Conservation (phyloP, 2,329 filamentous ascomycete genomes). For the Ophidiomyces ophidiicola region DNA sequence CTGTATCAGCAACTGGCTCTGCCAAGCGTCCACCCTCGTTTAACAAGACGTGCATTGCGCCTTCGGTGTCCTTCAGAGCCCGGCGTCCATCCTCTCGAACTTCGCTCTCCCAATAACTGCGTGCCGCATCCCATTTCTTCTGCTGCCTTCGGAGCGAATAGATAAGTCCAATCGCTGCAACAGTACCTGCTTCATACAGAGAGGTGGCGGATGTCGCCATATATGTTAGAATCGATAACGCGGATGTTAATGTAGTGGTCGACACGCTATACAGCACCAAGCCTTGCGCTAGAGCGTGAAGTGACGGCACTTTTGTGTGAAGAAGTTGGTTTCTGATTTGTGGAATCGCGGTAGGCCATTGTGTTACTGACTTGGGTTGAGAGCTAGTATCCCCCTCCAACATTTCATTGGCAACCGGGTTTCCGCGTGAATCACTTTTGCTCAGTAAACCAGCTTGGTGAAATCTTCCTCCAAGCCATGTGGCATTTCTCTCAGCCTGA, state of each 20-base stretch:
- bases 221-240: conserved; percentile 45
- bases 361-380: too few relatives aligned
- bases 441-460: conserved; percentile 47
- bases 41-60: conserved; percentile 37
- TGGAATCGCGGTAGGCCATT: conserved; percentile 64
- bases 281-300: conserved; percentile 61
- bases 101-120: conserved; percentile 40
- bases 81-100: conserved; percentile 46
- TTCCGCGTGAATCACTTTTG: conserved; percentile 6
- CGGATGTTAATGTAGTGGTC: conserved; percentile 53
- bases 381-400: conserved; percentile 25
- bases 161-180: conserved; percentile 48
- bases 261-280: conserved; percentile 64
- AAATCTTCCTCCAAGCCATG: conserved; percentile 70
- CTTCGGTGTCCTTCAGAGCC: conserved; percentile 44
- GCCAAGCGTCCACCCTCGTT: conserved; percentile 32
- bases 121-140: conserved; percentile 45
- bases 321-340: conserved; percentile 56
- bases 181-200: conserved; percentile 46
- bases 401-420: background rate
- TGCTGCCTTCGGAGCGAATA: conserved; percentile 48
- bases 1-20: conserved; percentile 27
- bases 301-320: conserved; percentile 53
- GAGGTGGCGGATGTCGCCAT: conserved; percentile 41
- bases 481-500: conserved; percentile 64